Base-by-base conservation (phyloP, 2,329 filamentous ascomycete species). In the Diaporthe vexans region DNA sequence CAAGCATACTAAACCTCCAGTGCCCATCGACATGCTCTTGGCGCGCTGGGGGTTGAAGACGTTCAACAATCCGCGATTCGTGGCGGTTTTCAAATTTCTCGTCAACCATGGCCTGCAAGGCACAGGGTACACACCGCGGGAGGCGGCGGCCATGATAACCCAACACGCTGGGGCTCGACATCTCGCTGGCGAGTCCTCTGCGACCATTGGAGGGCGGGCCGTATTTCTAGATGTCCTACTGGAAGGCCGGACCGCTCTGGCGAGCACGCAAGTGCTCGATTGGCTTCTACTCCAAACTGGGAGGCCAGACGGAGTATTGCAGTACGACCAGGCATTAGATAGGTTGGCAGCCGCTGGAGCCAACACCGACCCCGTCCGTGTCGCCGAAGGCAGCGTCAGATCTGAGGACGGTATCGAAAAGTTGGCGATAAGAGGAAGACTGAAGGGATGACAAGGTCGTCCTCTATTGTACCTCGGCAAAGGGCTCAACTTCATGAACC, bases 151-250 rank as follows among this genome's bases (percentile, higher is more conserved):
- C 19, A 35, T 35, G 7, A 51, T 51, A 37, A 11, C 13, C 19
- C 26, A n/a, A 21, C 7, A 24, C 35, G 26, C 5, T 8, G 13
- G 21, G 21, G 10, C 21, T 67, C 40, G 8, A 43, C 3, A 4
- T 37, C 4, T 8, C 26, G 1, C 21, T 11, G 11, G 7, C 21
- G 21, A 37, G 43, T 48, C 63, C 21, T 5, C 29, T 8, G n/a
- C n/a, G 48, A 26, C 10, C 4, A 5, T 6, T 8, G 29, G n/a
- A 29, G 63, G 17, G 21, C 33, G 29, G n/a, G 2, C 21, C 15
- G 4, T 68, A 29, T 15, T 52, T 19, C 29, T 67, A 21, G 29
- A 67, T 67, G 61, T 52, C 46, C 46, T 67, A 19, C 13, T 67
- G 46, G 46, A 52, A 10, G 21, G 46, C 29, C 29, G 61, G 46